phyloP scores from a whole-genome alignment of 2,329 filamentous ascomycete species.

The Fusarium chlamydosporum region DNA sequence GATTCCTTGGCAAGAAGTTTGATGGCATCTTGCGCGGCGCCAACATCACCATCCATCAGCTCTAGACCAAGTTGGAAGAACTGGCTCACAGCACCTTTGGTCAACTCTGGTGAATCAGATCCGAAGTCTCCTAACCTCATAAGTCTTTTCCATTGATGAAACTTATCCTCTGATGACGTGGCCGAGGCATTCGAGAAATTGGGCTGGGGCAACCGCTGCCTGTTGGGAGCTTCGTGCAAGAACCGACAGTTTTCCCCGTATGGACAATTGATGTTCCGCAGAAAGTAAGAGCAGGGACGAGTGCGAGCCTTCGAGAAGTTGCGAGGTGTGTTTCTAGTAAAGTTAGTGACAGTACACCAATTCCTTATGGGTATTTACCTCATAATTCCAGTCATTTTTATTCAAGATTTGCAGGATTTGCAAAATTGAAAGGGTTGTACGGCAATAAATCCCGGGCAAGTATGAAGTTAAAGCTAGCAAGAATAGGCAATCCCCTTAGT shows the following conservation, averaged over 20 bases:
- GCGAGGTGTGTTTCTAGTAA: too few relatives aligned
- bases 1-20: constrained; percentile 7
- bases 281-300: not conserved
- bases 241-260: not conserved
- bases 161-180: not conserved
- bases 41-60: constrained; percentile 2
- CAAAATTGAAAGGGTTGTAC: too few relatives aligned
- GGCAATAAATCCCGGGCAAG: too few relatives aligned
- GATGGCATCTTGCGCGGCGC: constrained; percentile 2
- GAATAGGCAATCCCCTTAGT: too few relatives aligned
- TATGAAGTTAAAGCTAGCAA: too few relatives aligned
- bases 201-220: not conserved
- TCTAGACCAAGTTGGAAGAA: constrained; percentile 11
- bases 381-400: too few relatives aligned
- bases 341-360: too few relatives aligned
- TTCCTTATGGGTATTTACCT: too few relatives aligned
- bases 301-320: not conserved
- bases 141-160: constrained; percentile 7
- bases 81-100: not conserved
- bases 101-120: constrained; percentile 1
- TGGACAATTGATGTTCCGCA: not conserved
- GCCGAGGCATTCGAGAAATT: not conserved
- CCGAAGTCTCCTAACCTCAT: not conserved
- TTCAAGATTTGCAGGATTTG: too few relatives aligned
- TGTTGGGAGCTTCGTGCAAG: not conserved